These are phyloP conservation scores for Lasiodiplodia gonubiensis DNA, from an alignment of 2,329 filamentous ascomycete genomes.

Conservation along the genomic window DNA sequence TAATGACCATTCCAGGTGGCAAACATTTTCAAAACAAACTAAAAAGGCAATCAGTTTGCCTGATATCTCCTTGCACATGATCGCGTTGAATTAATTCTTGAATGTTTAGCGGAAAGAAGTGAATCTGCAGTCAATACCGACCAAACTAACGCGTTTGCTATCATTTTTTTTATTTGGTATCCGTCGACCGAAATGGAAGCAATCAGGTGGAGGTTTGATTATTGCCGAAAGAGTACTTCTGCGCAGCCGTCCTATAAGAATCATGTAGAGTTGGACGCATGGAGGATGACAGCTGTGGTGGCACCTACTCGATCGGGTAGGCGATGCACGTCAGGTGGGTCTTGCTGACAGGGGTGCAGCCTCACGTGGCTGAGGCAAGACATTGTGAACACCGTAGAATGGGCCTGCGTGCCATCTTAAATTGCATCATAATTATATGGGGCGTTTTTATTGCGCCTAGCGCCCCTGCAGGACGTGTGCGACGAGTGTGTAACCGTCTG, in stretches of 20 bases:
- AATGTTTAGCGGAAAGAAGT: too few species aligned
- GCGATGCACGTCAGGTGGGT: background rate
- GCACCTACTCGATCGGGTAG: background rate
- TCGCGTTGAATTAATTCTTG: too few species aligned
- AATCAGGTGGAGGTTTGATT: too few species aligned
- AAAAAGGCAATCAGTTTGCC: background rate
- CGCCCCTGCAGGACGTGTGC: slow-evolving; percentile 15
- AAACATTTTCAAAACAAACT: background rate
- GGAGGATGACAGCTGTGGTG: background rate
- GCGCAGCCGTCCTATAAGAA: background rate
- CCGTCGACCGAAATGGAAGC: too few species aligned
- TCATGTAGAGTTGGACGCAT: background rate
- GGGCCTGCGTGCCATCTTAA: background rate
- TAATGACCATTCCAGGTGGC: too few species aligned
- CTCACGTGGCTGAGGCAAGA: background rate
- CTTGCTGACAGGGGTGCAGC: background rate
- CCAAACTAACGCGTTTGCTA: too few species aligned
- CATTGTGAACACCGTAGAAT: background rate
- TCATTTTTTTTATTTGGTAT: too few species aligned
- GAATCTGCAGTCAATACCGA: too few species aligned
- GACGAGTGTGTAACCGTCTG: slow-evolving; percentile 6
- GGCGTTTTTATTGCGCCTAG: slow-evolving; percentile 1
- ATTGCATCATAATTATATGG: slow-evolving; percentile 2
- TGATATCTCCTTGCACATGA: too few species aligned
- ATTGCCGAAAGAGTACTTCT: too few species aligned